These are phyloP conservation scores for Triglochin maritima DNA, from an alignment of 106 monocot genomes.

Conservation along the genomic window DNA sequence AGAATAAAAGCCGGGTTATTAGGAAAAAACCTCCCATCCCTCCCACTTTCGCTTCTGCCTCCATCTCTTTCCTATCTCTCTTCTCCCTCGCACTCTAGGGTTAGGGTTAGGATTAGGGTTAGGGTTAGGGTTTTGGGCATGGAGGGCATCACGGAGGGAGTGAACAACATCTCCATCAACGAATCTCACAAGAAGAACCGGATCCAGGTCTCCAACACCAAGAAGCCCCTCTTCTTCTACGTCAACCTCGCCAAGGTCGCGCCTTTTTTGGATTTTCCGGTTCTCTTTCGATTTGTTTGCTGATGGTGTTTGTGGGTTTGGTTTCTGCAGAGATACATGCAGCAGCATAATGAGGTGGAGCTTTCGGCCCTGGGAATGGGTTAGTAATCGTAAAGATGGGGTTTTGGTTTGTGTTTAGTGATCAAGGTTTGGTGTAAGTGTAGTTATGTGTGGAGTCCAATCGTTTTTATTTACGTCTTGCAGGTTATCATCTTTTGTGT, in stretches of 20 bases:
- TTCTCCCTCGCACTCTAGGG: neutral
- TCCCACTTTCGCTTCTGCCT: neutral
- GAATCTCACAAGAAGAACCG: conserved; percentile 57
- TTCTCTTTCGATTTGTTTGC: neutral
- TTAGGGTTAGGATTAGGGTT: conserved; percentile 7
- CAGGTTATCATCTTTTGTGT: too few relatives aligned
- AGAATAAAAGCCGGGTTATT: too few relatives aligned
- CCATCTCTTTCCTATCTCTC: neutral
- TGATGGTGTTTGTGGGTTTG: neutral
- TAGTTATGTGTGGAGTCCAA: too few relatives aligned
- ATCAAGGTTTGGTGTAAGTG: too few relatives aligned
- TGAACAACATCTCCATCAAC: conserved; percentile 26
- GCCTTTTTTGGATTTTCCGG: neutral
- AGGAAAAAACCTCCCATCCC: neutral
- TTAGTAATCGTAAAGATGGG: neutral
- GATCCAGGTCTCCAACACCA: conserved; percentile 86
- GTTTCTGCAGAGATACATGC: conserved; percentile 13
- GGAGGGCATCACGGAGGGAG: conserved; percentile 37
- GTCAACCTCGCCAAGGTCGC: conserved; percentile 88
- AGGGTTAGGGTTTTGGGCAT: conserved; percentile 13
- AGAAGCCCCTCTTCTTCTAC: conserved; percentile 94
- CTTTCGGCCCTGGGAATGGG: conserved; percentile 23
- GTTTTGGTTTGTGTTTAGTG: neutral
- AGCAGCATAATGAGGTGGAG: conserved; percentile 12
- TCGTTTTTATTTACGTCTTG: too few relatives aligned